Evolutionary conservation across 345 rosid species (phyloP).

Genomic region (Brassica napus): Da-Ae NC_063435.1:1254001-1254500

Average conservation of each 20-base stretch:
- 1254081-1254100: conserved; percentile 53
- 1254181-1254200: conserved; percentile 85
- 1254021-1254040: conserved; percentile 97
- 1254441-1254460: conserved; percentile 98
- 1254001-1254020: conserved; percentile 71
- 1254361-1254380: conserved; percentile 35
- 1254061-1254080: conserved; percentile 84
- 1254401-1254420: conserved; percentile 10
- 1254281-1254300: conserved; percentile 71
- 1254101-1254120: neutral
- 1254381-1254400: neutral
- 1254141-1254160: conserved; percentile 51
- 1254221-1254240: conserved; percentile 72
- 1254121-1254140: neutral
- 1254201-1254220: conserved; percentile 75
- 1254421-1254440: conserved; percentile 62
- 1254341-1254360: conserved; percentile 85
- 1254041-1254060: conserved; percentile 98
- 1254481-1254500: conserved; percentile 91
- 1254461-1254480: conserved; percentile 92
- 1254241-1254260: conserved; percentile 94
- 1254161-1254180: conserved; percentile 93
- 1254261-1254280: conserved; percentile 47
- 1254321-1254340: conserved; percentile 84
- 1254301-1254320: conserved; percentile 74